A percentile compares a stretch with the other conserved stretches of the same genome.
Evolutionary conservation across 2,329 filamentous ascomycete genomes (phyloP).

Genomic region (Colletotrichum sp.): DNA sequence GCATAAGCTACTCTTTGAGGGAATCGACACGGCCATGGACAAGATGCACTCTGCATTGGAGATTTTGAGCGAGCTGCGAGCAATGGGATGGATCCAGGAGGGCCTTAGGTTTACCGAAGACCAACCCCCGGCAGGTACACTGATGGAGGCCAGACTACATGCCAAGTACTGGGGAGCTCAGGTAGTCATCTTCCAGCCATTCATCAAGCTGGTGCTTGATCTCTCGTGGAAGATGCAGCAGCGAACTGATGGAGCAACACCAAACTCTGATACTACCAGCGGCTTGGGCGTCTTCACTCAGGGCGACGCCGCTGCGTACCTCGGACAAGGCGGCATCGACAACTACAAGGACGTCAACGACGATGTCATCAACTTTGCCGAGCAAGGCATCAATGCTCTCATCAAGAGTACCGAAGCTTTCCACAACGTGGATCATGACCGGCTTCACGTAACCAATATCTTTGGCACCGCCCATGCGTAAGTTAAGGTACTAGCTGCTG

Average conservation of each 20-base stretch:
- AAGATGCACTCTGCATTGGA: conserved; percentile 51
- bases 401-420: conserved; percentile 88
- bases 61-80: conserved; percentile 1
- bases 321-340: conserved; percentile 26
- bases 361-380: conserved; percentile 59
- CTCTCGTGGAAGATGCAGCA: conserved; percentile 42
- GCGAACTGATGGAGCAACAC: neutral
- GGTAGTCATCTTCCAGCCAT: conserved; percentile 87
- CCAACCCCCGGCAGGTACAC: conserved; percentile 75
- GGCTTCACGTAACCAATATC: conserved; percentile 91
- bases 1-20: conserved; percentile 61
- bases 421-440: conserved; percentile 63
- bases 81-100: conserved; percentile 51
- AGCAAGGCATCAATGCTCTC: conserved; percentile 73
- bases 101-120: conserved; percentile 65
- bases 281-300: conserved; percentile 36
- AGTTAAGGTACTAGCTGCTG: conserved; percentile 44
- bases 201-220: conserved; percentile 64
- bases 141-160: conserved; percentile 82
- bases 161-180: conserved; percentile 95
- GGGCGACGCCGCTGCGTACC: neutral
- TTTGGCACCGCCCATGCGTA: conserved; percentile 97
- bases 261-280: conserved; percentile 34
- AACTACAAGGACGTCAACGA: conserved; percentile 44
- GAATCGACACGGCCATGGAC: conserved; percentile 36